Conservation (phyloP, 768 basidiomycete species). For the Mycena latifolia region DNA sequence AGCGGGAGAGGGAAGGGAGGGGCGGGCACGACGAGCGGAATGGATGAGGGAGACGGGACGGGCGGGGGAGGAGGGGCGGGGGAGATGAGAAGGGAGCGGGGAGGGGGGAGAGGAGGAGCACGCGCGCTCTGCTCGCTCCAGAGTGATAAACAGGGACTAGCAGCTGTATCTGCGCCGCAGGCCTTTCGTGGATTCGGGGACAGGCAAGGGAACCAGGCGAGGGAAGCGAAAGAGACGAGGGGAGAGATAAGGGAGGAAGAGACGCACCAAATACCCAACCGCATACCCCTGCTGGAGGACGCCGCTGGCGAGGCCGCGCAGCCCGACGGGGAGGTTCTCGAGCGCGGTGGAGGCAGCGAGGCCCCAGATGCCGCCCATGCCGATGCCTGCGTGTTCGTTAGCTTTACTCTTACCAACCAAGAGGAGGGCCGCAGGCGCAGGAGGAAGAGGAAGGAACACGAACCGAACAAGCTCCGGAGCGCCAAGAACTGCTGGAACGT, state of each 20-base stretch:
- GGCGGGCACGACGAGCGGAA: too few species aligned
- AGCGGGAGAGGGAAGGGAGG: too few species aligned
- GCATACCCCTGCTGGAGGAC: conserved; percentile 93
- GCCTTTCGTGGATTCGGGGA: too few species aligned
- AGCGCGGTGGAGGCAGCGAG: conserved; percentile 84
- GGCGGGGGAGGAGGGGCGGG: too few species aligned
- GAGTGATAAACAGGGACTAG: too few species aligned
- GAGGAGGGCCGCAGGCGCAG: not conserved
- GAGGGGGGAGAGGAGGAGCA: too few species aligned
- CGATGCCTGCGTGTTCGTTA: conserved; percentile 51
- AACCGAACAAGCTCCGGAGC: conserved; percentile 83
- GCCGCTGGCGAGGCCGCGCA: conserved; percentile 88
- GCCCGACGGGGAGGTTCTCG: conserved; percentile 89
- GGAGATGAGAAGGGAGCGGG: too few species aligned
- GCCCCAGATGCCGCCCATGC: conserved; percentile 94
- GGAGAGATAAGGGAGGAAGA: not conserved
- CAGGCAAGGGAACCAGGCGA: too few species aligned
- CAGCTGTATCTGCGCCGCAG: too few species aligned
- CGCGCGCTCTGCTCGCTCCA: too few species aligned
- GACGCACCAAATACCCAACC: conserved; percentile 72
- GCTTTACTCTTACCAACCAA: not conserved
- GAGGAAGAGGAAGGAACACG: not conserved
- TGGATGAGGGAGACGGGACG: not conserved
- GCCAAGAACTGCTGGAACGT: conserved; percentile 86
- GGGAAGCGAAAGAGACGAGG: not conserved